A percentile compares a stretch with the other conserved stretches of the same genome.
Evolutionary conservation across 2,329 filamentous ascomycete species (phyloP).

Genomic region (Coniochaeta prunicola): DNA sequence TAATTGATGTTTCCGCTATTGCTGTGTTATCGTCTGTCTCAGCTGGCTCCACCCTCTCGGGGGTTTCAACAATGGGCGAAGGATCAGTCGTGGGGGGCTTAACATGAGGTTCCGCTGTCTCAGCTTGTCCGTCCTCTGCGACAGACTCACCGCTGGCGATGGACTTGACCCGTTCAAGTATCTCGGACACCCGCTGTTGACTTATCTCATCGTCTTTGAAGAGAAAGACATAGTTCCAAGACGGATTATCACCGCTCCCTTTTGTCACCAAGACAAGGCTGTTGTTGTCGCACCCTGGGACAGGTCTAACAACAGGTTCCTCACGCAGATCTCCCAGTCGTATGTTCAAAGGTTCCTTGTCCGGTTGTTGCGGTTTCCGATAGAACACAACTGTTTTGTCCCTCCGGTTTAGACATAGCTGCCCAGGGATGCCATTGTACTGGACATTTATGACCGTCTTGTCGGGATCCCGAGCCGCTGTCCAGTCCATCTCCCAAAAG

Average conservation of each 20-base stretch:
- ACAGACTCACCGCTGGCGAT: neutral
- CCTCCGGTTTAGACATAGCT: conserved; percentile 10
- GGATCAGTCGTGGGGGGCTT: neutral
- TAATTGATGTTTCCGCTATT: neutral
- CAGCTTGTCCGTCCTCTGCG: neutral
- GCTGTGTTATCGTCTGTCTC: neutral
- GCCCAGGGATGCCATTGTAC: conserved; percentile 13
- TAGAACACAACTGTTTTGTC: conserved; percentile 11
- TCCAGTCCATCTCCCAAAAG: neutral
- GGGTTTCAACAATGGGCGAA: neutral
- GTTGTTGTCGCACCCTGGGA: conserved; percentile 13
- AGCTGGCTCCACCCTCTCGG: neutral
- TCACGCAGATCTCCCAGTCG: conserved; percentile 11
- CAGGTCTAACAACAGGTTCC: conserved; percentile 12
- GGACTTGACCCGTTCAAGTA: neutral
- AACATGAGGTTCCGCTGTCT: neutral
- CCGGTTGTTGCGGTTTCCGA: conserved; percentile 5
- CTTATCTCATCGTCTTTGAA: conserved; percentile 10
- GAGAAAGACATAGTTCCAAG: conserved; percentile 15
- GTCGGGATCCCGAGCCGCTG: neutral
- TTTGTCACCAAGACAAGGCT: conserved; percentile 14
- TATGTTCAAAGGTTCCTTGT: conserved; percentile 16
- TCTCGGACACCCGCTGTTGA: conserved; percentile 5
- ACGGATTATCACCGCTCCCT: conserved; percentile 2
- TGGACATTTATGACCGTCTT: conserved; percentile 7